Conservation (phyloP, 805 yeast species). For the Komagataella populi region DNA sequence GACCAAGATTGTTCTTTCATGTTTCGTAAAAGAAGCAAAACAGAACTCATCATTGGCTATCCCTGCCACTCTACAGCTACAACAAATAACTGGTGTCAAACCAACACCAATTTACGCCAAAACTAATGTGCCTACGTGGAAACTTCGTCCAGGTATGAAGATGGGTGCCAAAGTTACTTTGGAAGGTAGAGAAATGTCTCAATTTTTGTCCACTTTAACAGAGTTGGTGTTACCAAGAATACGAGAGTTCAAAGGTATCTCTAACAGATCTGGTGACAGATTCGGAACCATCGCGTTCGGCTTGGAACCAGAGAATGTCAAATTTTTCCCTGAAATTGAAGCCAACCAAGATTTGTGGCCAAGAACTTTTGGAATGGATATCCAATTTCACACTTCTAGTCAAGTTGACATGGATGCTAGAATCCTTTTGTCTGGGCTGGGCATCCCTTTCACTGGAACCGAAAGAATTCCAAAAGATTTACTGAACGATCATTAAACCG, state of each 20-base stretch:
- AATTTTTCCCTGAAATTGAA: constrained; percentile 87
- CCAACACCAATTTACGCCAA: constrained; percentile 63
- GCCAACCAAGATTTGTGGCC: constrained; percentile 86
- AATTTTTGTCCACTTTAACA: constrained; percentile 73
- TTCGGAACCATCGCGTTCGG: constrained; percentile 84
- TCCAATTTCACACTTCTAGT: constrained; percentile 78
- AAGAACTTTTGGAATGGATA: constrained; percentile 70
- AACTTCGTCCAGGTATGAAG: constrained; percentile 71
- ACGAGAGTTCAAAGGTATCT: constrained; percentile 74
- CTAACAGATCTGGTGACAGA: constrained; percentile 66
- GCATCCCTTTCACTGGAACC: constrained; percentile 59
- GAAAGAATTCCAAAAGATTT: constrained; percentile 25
- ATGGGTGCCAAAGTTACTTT: constrained; percentile 83
- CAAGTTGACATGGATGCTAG: constrained; percentile 86
- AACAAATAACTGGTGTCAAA: constrained; percentile 89
- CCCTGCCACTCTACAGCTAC: constrained; percentile 65
- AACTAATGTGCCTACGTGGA: constrained; percentile 76
- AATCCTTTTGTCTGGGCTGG: constrained; percentile 66
- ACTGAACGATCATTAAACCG: neutral
- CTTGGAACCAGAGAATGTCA: constrained; percentile 60
- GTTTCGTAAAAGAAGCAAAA: constrained; percentile 63
- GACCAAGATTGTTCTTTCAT: constrained; percentile 54
- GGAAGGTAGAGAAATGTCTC: constrained; percentile 70
- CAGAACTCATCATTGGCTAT: constrained; percentile 61
- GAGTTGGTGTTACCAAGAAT: constrained; percentile 91